These are phyloP conservation scores for Discostella stelligeroides DNA, from an alignment of 108 stramenopile species.

Conservation along the genomic window DNA sequence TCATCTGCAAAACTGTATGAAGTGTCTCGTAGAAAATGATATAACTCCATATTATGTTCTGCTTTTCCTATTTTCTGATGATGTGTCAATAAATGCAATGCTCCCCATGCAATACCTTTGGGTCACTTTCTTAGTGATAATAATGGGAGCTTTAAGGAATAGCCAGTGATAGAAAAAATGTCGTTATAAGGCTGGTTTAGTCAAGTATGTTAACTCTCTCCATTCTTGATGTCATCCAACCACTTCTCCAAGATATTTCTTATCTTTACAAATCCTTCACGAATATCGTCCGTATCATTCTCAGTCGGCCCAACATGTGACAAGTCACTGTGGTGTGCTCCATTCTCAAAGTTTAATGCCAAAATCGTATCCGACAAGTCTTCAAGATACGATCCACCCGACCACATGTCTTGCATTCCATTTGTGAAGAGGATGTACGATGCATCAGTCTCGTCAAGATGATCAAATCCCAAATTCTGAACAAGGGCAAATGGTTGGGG, in stretches of 20 bases:
- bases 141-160: no score
- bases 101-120: no score
- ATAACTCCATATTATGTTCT: no score
- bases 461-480: slow-evolving; percentile 62
- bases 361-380: slow-evolving; percentile 55
- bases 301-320: slow-evolving; percentile 54
- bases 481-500: slow-evolving; percentile 64
- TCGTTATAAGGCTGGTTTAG: no score
- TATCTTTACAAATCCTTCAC: slow-evolving; percentile 58
- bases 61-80: no score
- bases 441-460: slow-evolving; percentile 46
- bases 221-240: slow-evolving; percentile 52
- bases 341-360: slow-evolving; percentile 78
- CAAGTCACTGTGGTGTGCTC: slow-evolving; percentile 83
- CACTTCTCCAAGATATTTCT: slow-evolving; percentile 57
- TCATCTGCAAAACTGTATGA: no score
- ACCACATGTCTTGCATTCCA: slow-evolving; percentile 73
- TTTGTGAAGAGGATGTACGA: slow-evolving; percentile 74
- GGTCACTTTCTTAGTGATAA: no score
- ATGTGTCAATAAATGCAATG: no score
- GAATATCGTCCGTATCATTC: slow-evolving; percentile 71
- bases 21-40: no score
- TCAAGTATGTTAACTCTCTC: no score
- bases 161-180: no score
- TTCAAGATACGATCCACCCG: slow-evolving; percentile 45